Evolutionary conservation across 108 stramenopile species (phyloP), one percentile per base, ranked within the genome.

Genomic region (Skeletonema grethae): DNA sequence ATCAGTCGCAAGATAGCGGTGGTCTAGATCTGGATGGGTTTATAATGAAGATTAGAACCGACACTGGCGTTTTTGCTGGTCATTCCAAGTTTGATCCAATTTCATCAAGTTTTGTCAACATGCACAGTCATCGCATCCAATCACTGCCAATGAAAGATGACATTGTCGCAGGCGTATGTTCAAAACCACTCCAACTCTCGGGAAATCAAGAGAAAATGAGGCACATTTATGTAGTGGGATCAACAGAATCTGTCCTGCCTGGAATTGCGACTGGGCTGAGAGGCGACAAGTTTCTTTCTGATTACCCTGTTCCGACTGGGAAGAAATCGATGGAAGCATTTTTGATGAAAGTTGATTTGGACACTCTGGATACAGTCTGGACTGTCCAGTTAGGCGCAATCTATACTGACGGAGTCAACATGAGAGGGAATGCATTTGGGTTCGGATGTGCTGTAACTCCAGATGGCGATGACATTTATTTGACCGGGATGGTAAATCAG

Each of bases 371-470:
- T 16, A 30, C 70, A 29, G 59, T 82, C 10, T 86, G 85, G 85
- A 86, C 76, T 57, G 76, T 69, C 16, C 83, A 86, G 59, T 24
- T 86, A 1, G 80, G 83, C 18, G 85, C 73, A 15, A 45, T 48
- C n/a, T 20, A 77, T 18, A 35, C 38, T 34, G 28, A 60, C 39
- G 67, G 24, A 10, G 25, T 30, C 5, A 62, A 68, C 5, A 10
- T 62, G 25, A 81, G 67, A 72, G 69, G 75, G 29, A 66, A 75
- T 57, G 79, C 85, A 20, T 79, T 65, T 56, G 86, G 75, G 9
- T 68, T 77, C 38, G 83, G 84, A n/a, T 90, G 89, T 65, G 75
- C 78, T 20, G 83, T 87, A 13, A 85, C 89, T 2, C 78, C 77
- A 20, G 85, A 83, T 77, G 89, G 82, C 9, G 59, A 82, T 12